Percentiles rank a stretch among this genome's conserved stretches.
Conservation (phyloP, 139 green algal genomes). For the Eudorina sp. region DNA sequence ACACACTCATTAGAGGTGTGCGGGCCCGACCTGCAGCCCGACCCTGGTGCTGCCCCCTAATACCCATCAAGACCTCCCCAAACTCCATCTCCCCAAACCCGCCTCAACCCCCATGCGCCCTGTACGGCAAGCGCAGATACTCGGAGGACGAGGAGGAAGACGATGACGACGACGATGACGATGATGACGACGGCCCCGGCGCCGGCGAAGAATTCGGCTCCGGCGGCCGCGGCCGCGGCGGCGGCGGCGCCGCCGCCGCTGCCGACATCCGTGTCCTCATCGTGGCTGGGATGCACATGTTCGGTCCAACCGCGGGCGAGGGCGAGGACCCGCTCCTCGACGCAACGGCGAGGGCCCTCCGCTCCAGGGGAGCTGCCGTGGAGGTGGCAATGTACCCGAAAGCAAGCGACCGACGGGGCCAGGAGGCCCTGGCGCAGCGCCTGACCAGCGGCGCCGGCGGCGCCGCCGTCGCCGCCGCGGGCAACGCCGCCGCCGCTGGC, state of each 20-base stretch:
- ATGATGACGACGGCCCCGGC: not conserved
- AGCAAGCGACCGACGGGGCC: not conserved
- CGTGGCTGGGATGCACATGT: not conserved
- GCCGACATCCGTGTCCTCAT: not conserved
- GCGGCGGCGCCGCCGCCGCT: not conserved
- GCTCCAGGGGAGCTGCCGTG: not conserved
- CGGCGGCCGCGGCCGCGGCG: not conserved
- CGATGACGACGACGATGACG: not conserved
- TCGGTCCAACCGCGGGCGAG: not conserved
- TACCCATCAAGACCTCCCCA: no score
- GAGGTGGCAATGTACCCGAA: not conserved
- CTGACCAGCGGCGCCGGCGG: not conserved
- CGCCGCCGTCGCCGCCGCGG: slow-evolving; percentile 3
- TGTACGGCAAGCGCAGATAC: no score
- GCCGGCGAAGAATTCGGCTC: no score
- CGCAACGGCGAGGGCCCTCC: not conserved
- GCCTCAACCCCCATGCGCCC: no score
- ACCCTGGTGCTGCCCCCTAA: no score
- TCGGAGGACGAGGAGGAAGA: not conserved
- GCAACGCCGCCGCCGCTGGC: no score
- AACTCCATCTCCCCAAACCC: no score
- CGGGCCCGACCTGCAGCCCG: no score
- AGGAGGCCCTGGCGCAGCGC: not conserved
- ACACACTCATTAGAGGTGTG: no score
- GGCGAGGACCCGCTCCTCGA: not conserved